Conservation (phyloP, 2,329 filamentous ascomycete species). For the Diaporthe nobilis region DNA sequence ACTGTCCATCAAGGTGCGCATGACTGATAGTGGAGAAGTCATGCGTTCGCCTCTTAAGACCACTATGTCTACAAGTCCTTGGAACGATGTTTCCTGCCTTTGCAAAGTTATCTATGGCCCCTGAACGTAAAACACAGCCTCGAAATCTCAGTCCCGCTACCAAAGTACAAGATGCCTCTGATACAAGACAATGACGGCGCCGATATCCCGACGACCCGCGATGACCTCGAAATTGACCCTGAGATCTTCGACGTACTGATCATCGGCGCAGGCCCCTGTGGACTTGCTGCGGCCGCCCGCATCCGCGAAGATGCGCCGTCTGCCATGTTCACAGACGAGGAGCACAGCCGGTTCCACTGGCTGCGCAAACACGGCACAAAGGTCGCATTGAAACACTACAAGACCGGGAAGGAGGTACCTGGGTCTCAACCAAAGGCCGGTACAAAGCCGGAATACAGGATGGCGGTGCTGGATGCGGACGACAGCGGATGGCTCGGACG, state of each 20-base stretch:
- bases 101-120: too few relatives aligned
- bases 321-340: conserved; percentile 86
- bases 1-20: conserved; percentile 12
- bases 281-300: conserved; percentile 80
- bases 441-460: conserved; percentile 52
- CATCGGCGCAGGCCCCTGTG: conserved; percentile 81
- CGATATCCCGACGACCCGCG: not conserved
- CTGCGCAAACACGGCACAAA: conserved; percentile 75
- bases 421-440: not conserved
- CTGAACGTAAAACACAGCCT: not conserved
- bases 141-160: not conserved
- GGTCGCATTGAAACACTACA: conserved; percentile 69
- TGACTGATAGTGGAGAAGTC: not conserved
- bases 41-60: not conserved
- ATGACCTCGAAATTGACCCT: conserved; percentile 24
- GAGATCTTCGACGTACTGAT: conserved; percentile 77
- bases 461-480: conserved; percentile 77
- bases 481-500: conserved; percentile 76
- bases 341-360: conserved; percentile 86
- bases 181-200: not conserved
- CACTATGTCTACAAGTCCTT: not conserved
- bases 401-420: conserved; percentile 52
- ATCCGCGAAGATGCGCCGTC: conserved; percentile 81
- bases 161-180: not conserved
- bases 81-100: too few relatives aligned